Evolutionary conservation across 495 filamentous ascomycete species (phyloP).

Genomic region (Podospora pseudocomata): DNA sequence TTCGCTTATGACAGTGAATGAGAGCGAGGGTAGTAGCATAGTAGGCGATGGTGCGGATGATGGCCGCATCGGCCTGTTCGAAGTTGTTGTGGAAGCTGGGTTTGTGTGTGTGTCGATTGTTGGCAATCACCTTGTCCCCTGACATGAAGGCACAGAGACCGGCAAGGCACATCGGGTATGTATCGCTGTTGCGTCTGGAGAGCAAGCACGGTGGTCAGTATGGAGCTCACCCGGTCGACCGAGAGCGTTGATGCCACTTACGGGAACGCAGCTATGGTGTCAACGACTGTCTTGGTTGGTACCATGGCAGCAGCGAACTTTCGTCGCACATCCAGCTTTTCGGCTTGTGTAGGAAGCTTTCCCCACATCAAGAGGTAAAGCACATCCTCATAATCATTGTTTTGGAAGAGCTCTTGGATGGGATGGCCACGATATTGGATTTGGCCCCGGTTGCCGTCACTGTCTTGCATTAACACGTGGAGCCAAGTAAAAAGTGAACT

Average conservation of each 20-base stretch:
- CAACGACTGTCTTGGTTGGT: background rate
- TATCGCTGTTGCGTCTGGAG: conserved; percentile 1
- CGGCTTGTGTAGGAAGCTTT: conserved; percentile 36
- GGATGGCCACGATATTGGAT: conserved; percentile 42
- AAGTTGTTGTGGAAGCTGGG: conserved; percentile 10
- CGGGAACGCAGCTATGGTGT: conserved; percentile 11
- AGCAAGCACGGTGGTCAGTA: background rate
- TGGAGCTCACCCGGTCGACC: background rate
- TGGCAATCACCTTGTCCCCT: conserved; percentile 6
- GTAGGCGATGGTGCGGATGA: conserved; percentile 26
- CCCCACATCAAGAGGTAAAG: conserved; percentile 45
- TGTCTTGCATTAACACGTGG: background rate
- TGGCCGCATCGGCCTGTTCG: conserved; percentile 8
- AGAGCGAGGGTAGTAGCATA: conserved; percentile 38
- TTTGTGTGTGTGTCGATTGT: background rate
- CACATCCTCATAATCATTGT: conserved; percentile 40
- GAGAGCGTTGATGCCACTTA: background rate
- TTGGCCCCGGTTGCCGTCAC: conserved; percentile 40
- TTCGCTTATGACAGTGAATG: conserved; percentile 38
- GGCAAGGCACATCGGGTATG: conserved; percentile 25
- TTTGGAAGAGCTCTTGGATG: conserved; percentile 41
- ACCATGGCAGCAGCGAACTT: conserved; percentile 3
- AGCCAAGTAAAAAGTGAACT: background rate
- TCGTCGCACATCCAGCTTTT: conserved; percentile 14
- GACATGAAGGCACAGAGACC: conserved; percentile 40